phyloP scores from a whole-genome alignment of 257 asterid species.

The Ballota nigra region DNA sequence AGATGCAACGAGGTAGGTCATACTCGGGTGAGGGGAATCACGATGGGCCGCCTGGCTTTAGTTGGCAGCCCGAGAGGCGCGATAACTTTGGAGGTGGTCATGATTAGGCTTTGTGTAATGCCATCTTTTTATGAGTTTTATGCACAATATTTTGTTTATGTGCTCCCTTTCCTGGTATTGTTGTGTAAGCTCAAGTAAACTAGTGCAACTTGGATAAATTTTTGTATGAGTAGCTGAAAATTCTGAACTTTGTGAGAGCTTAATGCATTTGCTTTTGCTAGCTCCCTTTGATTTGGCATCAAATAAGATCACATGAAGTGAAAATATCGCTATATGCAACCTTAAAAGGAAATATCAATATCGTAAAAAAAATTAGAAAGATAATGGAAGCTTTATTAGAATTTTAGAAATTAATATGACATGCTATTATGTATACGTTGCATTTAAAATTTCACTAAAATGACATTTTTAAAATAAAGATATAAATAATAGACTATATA shows the following conservation, averaged over 20 bases:
- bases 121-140: not conserved
- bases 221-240: not conserved
- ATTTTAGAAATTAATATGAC: too few species aligned
- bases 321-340: too few species aligned
- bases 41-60: slow-evolving; percentile 73
- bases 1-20: slow-evolving; percentile 53
- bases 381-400: too few species aligned
- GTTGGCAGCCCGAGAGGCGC: slow-evolving; percentile 60
- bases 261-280: slow-evolving; percentile 15
- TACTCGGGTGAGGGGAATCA: slow-evolving; percentile 50
- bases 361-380: not conserved
- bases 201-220: not conserved
- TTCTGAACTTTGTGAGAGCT: not conserved
- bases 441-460: too few species aligned
- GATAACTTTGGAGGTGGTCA: slow-evolving; percentile 49
- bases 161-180: slow-evolving; percentile 12
- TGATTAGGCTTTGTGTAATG: slow-evolving; percentile 33
- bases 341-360: too few species aligned
- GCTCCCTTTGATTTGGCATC: not conserved
- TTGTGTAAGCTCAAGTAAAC: slow-evolving; percentile 8
- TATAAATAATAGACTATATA: too few species aligned
- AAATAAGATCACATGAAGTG: not conserved
- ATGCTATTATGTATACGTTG: too few species aligned
- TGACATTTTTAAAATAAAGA: too few species aligned
- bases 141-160: too few species aligned